Base-by-base conservation (phyloP, 129 eudicot species). In the Escallonia rubra region DNA sequence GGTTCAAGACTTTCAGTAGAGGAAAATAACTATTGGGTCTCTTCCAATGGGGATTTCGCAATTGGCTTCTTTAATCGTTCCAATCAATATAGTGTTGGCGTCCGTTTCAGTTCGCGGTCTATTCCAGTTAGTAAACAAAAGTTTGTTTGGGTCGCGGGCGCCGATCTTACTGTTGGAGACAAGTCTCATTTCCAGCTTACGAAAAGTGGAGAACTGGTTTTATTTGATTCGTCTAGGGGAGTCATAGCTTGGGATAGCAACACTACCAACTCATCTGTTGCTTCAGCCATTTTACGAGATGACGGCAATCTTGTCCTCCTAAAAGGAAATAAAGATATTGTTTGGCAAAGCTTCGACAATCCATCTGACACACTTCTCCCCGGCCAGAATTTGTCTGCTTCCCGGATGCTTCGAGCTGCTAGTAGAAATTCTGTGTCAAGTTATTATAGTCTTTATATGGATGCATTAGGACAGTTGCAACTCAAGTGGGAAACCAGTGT, bases 121-220 rank as follows among this genome's bases (percentile, higher is more conserved):
- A 72, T 83, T 10, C 87, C 95, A 41, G 43, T 10, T 10, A 72
- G 77, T 52, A 79, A 76, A 53, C 90, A 78, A 66, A 75, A 66
- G 0, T 66, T 79, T 40, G 90, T 87, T 76, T 87, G 95, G 95
- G 72, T 74, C 67, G 95, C 90, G 14, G 95, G 95, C 13, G 87
- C 80, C 57, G 85, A 87, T 53, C 71, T 74, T 14, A 74, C 66
- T 57, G 95, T 87, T 2, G 84, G 95, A 41, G 79, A 74, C 45
- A 66, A 77, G 12, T 81, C 95, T 6, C 79, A 83, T 61, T 87
- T 87, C 43, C 79, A 83, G 77, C 85, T 87, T 53, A 76, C 77
- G 9, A 46, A 67, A 58, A 56, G 72, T 6, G 95, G 95, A 23
- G 90, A 83, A 43, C 63, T 87, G 71, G 69, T 79, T 60, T 69